Percentiles rank a stretch among this genome's conserved stretches.
phyloP scores from a whole-genome alignment of 345 rosid species.

The Raphanus raphanistrum region DNA sequence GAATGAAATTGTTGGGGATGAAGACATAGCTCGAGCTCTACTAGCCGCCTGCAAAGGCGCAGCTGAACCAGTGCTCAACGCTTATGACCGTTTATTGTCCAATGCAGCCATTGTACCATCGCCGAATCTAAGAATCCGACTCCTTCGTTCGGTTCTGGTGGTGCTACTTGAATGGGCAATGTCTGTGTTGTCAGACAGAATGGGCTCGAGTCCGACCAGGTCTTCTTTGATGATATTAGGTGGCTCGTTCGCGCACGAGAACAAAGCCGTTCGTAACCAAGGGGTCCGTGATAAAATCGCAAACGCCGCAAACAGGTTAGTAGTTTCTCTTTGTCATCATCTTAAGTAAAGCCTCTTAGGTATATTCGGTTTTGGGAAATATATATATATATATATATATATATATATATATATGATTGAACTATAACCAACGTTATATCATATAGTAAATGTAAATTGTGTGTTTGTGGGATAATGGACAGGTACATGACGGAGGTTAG shows the following conservation, averaged over 20 bases:
- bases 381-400: no score
- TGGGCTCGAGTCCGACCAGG: slow-evolving; percentile 65
- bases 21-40: slow-evolving; percentile 87
- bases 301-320: slow-evolving; percentile 83
- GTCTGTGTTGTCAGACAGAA: slow-evolving; percentile 77
- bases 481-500: slow-evolving; percentile 95
- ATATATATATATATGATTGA: not conserved
- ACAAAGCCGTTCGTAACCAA: slow-evolving; percentile 57
- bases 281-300: slow-evolving; percentile 87
- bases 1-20: slow-evolving; percentile 72
- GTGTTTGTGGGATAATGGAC: not conserved
- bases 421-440: not conserved
- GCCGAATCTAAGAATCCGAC: slow-evolving; percentile 75
- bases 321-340: slow-evolving; percentile 30
- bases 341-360: not conserved
- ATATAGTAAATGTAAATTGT: not conserved
- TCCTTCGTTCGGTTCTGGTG: slow-evolving; percentile 72
- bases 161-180: slow-evolving; percentile 92
- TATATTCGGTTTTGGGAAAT: not conserved
- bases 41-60: slow-evolving; percentile 94
- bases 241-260: slow-evolving; percentile 58
- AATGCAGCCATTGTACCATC: slow-evolving; percentile 77
- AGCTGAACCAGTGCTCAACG: slow-evolving; percentile 78
- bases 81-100: slow-evolving; percentile 81
- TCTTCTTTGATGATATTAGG: slow-evolving; percentile 71